Evolutionary conservation across 805 yeast species (phyloP), one percentile per base, ranked within the genome.

Genomic region (Kuraishia piskuri): DNA sequence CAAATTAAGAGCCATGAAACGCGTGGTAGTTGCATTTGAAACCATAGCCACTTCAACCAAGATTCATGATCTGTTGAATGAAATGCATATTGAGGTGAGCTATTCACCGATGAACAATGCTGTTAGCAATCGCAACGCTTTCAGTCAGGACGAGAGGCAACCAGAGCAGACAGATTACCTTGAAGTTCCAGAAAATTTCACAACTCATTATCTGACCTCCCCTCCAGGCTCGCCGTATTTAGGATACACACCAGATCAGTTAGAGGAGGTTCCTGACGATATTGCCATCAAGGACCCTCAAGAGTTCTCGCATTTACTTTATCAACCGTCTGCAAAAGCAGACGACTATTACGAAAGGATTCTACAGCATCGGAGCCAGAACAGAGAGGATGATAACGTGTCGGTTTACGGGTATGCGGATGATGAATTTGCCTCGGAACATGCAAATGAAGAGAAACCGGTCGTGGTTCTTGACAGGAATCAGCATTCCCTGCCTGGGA

Each of bases 201-300:
- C 40, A 4, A 54, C 49, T 1, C 57, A 52, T 31, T 53, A 63
- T 21, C 55, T 19, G 22, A 23, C 22, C 17, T 68, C 72, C 0
- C 72, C 72, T 6, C 72, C 72, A 7, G 63, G 70, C 1, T 68
- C 72, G 1, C 72, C 72, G 2, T 67, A 67, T 50, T 55, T 66
- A 23, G 70, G 69, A 2, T 67, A 61, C 56, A 57, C 59, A 17
- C 61, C 61, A 44, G 56, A 55, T 52, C 36, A 45, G 23, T 67
- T 66, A 1, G 71, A 68, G 52, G 71, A 67, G 2, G 62, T 69
- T 4, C 71, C 71, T 10, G 68, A 65, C 50, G 60, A 57, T 44
- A 54, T 59, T 25, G 61, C 65, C 3, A 57, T 67, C 51, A 61
- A 65, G 2, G 66, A 68, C 55, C 71, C 71, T 1, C 58, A 56